Conservation (phyloP, 805 yeast species). For the Henningerozyma blattae region DNA sequence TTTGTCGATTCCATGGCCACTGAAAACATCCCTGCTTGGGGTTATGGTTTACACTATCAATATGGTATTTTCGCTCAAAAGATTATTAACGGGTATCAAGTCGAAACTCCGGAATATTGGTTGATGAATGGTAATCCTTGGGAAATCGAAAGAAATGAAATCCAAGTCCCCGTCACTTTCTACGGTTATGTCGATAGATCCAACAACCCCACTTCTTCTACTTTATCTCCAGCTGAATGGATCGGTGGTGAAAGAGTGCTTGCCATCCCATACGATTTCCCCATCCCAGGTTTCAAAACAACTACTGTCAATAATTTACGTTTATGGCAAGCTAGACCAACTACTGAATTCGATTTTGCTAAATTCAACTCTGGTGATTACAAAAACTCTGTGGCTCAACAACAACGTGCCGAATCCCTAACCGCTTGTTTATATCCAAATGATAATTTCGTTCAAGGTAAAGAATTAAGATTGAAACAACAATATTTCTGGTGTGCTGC, state of each 20-base stretch:
- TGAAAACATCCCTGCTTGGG: conserved; percentile 89
- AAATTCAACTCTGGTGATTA: conserved; percentile 90
- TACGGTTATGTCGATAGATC: conserved; percentile 66
- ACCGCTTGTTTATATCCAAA: conserved; percentile 90
- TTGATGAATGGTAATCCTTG: conserved; percentile 80
- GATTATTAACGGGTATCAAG: conserved; percentile 85
- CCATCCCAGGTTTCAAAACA: conserved; percentile 83
- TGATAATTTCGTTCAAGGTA: conserved; percentile 85
- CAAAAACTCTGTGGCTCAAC: conserved; percentile 68
- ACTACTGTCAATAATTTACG: conserved; percentile 77
- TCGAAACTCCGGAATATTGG: conserved; percentile 94
- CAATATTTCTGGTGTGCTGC: conserved; percentile 97
- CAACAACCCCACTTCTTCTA: conserved; percentile 33
- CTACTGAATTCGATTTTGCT: conserved; percentile 81
- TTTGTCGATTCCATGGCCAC: conserved; percentile 81
- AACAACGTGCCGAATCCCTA: conserved; percentile 82
- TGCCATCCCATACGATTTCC: conserved; percentile 86
- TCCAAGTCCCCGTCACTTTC: conserved; percentile 81
- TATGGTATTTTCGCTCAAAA: conserved; percentile 89
- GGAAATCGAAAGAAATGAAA: conserved; percentile 82
- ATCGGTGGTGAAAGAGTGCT: conserved; percentile 79
- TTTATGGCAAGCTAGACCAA: conserved; percentile 83
- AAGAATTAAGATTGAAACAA: conserved; percentile 84
- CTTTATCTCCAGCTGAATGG: conserved; percentile 62
- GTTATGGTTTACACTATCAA: conserved; percentile 86